Evolutionary conservation across 495 filamentous ascomycete genomes (phyloP).

Genomic region (Cercophora scortea): DNA sequence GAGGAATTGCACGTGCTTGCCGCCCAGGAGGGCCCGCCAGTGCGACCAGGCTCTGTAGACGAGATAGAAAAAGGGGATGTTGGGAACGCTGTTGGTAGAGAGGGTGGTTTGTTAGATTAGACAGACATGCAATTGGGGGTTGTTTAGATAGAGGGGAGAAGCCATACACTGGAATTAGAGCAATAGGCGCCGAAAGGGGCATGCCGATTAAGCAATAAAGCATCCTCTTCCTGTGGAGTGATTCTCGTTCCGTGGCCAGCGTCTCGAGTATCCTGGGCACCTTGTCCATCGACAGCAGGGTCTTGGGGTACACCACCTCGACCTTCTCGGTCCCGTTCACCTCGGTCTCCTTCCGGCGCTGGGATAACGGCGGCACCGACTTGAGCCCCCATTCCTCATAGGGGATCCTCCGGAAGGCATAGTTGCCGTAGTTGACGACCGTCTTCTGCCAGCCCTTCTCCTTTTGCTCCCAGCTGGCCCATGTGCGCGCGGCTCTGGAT

Average conservation of each 20-base stretch:
- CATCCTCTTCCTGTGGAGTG: constrained; percentile 66
- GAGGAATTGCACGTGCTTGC: constrained; percentile 76
- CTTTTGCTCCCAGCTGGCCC: constrained; percentile 78
- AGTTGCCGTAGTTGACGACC: constrained; percentile 79
- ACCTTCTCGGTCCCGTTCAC: constrained; percentile 57
- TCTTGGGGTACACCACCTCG: constrained; percentile 69
- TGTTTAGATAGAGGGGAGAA: background rate
- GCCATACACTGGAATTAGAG: constrained; percentile 76
- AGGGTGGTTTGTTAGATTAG: constrained; percentile 1
- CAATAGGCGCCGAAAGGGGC: constrained; percentile 78
- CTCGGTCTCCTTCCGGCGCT: constrained; percentile 54
- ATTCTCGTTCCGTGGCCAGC: constrained; percentile 72
- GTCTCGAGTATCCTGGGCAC: constrained; percentile 53
- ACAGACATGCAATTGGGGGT: background rate
- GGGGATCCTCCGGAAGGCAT: constrained; percentile 74
- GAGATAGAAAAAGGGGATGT: constrained; percentile 97
- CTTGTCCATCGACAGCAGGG: constrained; percentile 53
- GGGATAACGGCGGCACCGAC: constrained; percentile 78
- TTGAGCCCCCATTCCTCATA: constrained; percentile 98
- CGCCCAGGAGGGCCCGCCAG: constrained; percentile 70
- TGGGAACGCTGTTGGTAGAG: constrained; percentile 61
- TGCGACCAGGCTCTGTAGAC: constrained; percentile 68
- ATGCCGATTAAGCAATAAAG: constrained; percentile 73
- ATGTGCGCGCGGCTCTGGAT: constrained; percentile 60
- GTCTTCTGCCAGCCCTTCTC: constrained; percentile 80